Base-by-base conservation (phyloP, 176 grass and related monocot genomes). In the Raddia guianensis region DNA sequence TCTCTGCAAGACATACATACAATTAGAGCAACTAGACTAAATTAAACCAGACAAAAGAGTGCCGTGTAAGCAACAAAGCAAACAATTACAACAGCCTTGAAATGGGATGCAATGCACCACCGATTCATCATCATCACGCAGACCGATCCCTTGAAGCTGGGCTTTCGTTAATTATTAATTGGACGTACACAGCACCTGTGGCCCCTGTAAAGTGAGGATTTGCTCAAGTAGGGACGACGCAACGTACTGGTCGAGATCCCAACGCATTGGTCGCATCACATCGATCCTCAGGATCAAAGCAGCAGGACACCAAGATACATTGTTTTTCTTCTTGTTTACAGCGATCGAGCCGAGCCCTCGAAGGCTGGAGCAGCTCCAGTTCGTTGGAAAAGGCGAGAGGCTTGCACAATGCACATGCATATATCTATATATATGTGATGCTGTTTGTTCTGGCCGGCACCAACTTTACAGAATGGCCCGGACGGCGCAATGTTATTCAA, bases 401-500 rank as follows among this genome's bases (percentile, higher is more conserved):
- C 37, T 5, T 40, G 37, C 71, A 57, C 50, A 83, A 75, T 40
- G 37, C 71, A 57, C 50, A 83, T 83, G 71, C 70, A 8, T 50
- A 40, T 40, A 27, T 27, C 27, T 27, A 27, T 27, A 27, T n/a
- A n/a, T n/a, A n/a, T n/a, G n/a, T 27, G 27, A 27, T 27, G 1
- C 27, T 27, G 27, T 27, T 27, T 27, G 37, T 40, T 5, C 37
- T 5, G 2, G 14, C 6, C 33, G 37, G 63, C 75, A 52, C 49
- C 48, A 64, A 14, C 74, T 85, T 85, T 85, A 72, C 83, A 85
- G 55, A n/a, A 75, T 63, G 42, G 84, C 44, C 54, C 0, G 60
- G 37, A 51, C 77, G 62, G 67, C 67, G 5, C 37, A 40, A 40
- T 40, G 2, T 40, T 40, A 3, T 40, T 40, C 37, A 40, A 5